Evolutionary conservation across 805 yeast species (phyloP).

Genomic region (Cyberlindnera petersonii): DNA sequence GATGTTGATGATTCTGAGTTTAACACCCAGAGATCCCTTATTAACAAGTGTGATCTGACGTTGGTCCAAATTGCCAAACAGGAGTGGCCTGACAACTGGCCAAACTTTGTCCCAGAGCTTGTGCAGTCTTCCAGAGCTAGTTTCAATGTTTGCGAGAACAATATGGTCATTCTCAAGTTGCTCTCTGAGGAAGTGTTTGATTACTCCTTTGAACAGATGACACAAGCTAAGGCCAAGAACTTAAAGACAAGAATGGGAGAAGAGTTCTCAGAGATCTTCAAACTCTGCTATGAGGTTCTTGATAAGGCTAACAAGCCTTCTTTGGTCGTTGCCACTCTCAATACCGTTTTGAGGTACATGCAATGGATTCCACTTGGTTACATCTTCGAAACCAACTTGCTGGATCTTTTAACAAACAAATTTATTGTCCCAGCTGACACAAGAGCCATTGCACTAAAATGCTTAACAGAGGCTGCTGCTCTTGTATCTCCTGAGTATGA

Average conservation of each 20-base stretch:
- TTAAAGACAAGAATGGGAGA: conserved; percentile 80
- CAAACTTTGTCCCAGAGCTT: conserved; percentile 90
- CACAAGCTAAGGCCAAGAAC: conserved; percentile 87
- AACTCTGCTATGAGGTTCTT: conserved; percentile 87
- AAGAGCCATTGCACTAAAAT: conserved; percentile 81
- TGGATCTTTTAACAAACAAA: conserved; percentile 67
- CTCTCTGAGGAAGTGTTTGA: conserved; percentile 96
- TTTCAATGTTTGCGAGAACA: conserved; percentile 93
- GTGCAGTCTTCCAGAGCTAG: conserved; percentile 80
- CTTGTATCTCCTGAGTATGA: conserved; percentile 54
- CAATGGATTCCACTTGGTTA: conserved; percentile 94
- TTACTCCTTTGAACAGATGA: conserved; percentile 92
- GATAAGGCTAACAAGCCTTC: conserved; percentile 86
- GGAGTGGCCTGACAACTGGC: conserved; percentile 99
- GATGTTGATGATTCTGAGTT: conserved; percentile 78
- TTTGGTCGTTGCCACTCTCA: conserved; percentile 77
- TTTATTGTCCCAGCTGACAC: conserved; percentile 76
- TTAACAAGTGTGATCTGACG: conserved; percentile 90
- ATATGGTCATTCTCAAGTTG: conserved; percentile 86
- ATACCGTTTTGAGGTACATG: conserved; percentile 76
- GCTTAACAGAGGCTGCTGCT: conserved; percentile 86
- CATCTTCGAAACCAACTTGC: conserved; percentile 81
- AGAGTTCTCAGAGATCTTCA: conserved; percentile 91
- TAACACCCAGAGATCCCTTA: conserved; percentile 69
- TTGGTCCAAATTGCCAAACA: conserved; percentile 92